Percentiles rank a stretch among this genome's conserved stretches.
phyloP scores from a whole-genome alignment of 1,284 basidiomycete genomes.

The Leccinum pachyderme region DNA sequence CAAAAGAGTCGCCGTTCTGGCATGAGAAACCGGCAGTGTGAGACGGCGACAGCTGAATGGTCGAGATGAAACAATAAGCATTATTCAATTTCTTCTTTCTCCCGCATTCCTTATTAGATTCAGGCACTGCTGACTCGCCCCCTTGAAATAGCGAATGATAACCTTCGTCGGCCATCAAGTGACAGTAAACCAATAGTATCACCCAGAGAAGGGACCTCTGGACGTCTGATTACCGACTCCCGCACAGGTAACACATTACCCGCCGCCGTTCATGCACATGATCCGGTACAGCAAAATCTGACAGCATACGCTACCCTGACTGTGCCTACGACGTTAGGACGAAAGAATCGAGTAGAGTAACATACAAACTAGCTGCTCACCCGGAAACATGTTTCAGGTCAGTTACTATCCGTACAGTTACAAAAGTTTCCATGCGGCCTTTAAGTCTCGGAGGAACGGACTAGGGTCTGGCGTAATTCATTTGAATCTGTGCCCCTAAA shows the following conservation, averaged over 20 bases:
- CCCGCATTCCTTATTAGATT: slow-evolving; percentile 22
- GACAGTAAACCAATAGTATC: neutral
- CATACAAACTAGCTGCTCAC: neutral
- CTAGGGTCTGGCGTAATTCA: too few species aligned
- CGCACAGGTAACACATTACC: neutral
- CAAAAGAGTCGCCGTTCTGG: slow-evolving; percentile 9
- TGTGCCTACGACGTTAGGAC: neutral
- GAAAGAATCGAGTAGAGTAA: neutral
- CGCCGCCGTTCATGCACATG: neutral
- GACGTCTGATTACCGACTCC: neutral
- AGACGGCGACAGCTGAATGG: slow-evolving; percentile 18
- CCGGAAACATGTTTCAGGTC: neutral
- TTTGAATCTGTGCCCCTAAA: too few species aligned
- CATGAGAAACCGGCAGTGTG: slow-evolving; percentile 19
- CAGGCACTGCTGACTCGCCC: slow-evolving; percentile 4
- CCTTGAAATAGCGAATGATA: slow-evolving; percentile 21
- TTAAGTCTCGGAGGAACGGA: neutral
- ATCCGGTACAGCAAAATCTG: neutral
- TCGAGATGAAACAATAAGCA: slow-evolving; percentile 19
- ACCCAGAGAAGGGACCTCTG: neutral
- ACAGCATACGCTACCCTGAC: neutral
- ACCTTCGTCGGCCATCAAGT: slow-evolving; percentile 24
- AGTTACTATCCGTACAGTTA: neutral
- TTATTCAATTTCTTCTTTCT: slow-evolving; percentile 1
- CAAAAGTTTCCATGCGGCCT: neutral